Evolutionary conservation across 2,329 filamentous ascomycete genomes (phyloP).

Genomic region (Colletotrichum nymphaeae): DNA sequence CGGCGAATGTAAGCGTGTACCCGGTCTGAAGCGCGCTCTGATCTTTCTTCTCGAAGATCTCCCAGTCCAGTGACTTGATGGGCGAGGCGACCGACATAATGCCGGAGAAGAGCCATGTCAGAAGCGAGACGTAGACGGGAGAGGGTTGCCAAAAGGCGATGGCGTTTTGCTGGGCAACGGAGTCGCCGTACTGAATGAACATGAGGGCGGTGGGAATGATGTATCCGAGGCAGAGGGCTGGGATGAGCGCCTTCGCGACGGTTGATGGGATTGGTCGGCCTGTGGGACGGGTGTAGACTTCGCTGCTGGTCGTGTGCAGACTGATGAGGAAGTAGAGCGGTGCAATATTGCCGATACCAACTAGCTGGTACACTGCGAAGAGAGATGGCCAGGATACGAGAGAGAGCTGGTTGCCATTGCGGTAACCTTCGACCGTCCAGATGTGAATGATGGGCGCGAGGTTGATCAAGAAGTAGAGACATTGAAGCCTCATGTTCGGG

Average conservation of each 20-base stretch:
- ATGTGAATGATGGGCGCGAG: constrained; percentile 39
- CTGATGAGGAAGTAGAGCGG: constrained; percentile 33
- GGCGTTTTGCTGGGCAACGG: constrained; percentile 13
- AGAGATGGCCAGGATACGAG: constrained; percentile 33
- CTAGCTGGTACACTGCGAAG: constrained; percentile 30
- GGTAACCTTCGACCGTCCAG: constrained; percentile 41
- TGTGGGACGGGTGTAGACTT: constrained; percentile 1
- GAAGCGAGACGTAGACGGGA: constrained; percentile 17
- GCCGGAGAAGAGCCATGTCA: neutral
- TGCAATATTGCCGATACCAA: constrained; percentile 30
- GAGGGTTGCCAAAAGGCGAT: constrained; percentile 28
- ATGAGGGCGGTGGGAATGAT: constrained; percentile 32
- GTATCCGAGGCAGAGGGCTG: constrained; percentile 34
- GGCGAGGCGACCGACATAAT: neutral
- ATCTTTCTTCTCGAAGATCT: constrained; percentile 11
- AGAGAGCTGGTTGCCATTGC: constrained; percentile 35
- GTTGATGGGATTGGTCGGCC: constrained; percentile 32
- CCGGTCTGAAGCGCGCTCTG: neutral
- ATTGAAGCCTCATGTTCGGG: neutral
- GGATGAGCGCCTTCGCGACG: constrained; percentile 36
- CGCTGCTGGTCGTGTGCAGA: constrained; percentile 5
- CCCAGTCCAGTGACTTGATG: constrained; percentile 10
- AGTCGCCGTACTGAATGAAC: constrained; percentile 8
- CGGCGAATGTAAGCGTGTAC: constrained; percentile 7
- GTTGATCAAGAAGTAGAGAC: constrained; percentile 36